Conservation (phyloP, 768 basidiomycete genomes). For the Leucogyrophana mollusca region DNA sequence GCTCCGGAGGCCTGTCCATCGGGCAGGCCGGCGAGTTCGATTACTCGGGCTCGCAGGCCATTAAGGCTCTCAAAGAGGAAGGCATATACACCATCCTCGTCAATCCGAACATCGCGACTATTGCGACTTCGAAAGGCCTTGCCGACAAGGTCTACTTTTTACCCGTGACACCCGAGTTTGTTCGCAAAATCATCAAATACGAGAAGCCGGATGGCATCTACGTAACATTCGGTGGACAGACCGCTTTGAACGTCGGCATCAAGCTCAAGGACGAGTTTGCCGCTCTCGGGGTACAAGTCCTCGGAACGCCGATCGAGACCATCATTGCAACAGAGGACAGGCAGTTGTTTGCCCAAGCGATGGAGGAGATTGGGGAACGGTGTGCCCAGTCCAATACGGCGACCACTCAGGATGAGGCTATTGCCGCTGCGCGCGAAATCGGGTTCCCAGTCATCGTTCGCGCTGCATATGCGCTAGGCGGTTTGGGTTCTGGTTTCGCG, state of each 20-base stretch:
- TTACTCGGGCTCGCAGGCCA: slow-evolving; percentile 98
- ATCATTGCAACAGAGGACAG: slow-evolving; percentile 97
- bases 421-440: slow-evolving; percentile 77
- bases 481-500: slow-evolving; percentile 96
- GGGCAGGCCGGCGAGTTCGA: slow-evolving; percentile 99
- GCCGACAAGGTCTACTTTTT: slow-evolving; percentile 99
- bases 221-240: slow-evolving; percentile 98
- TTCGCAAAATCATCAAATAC: slow-evolving; percentile 96
- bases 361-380: slow-evolving; percentile 94
- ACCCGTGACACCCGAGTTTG: slow-evolving; percentile 96
- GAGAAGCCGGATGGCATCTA: slow-evolving; percentile 99
- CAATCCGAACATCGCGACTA: slow-evolving; percentile 99
- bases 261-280: slow-evolving; percentile 97
- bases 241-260: slow-evolving; percentile 94
- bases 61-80: slow-evolving; percentile 98
- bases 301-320: slow-evolving; percentile 96
- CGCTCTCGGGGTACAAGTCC: slow-evolving; percentile 83
- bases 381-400: slow-evolving; percentile 91
- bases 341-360: slow-evolving; percentile 89
- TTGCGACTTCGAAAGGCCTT: slow-evolving; percentile 94
- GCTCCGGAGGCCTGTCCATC: slow-evolving; percentile 96
- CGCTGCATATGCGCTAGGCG: slow-evolving; percentile 95
- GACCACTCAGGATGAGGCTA: slow-evolving; percentile 81
- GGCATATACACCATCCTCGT: slow-evolving; percentile 99
- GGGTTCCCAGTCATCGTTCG: slow-evolving; percentile 96